These are phyloP conservation scores for Nakaseomyces kungkrabaensis DNA, from an alignment of 1,139 yeast species.

Conservation along the genomic window DNA sequence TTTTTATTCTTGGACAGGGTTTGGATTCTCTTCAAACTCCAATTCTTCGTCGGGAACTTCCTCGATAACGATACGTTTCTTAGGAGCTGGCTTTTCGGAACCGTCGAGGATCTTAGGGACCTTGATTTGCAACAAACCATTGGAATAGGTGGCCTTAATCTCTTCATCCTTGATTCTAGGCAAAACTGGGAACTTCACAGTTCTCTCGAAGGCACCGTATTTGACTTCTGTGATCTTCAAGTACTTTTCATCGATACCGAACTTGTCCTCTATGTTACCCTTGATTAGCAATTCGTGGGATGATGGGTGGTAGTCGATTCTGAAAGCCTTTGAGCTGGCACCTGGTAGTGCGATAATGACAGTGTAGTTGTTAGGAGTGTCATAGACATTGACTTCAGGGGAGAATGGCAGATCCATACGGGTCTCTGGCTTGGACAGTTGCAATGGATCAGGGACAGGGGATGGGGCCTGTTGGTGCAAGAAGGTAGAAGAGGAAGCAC, in stretches of 20 bases:
- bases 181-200: constrained; percentile 42
- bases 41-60: constrained; percentile 36
- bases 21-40: constrained; percentile 28
- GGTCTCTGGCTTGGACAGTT: constrained; percentile 40
- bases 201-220: constrained; percentile 45
- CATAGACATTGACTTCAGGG: constrained; percentile 48
- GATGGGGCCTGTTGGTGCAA: constrained; percentile 28
- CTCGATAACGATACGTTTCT: constrained; percentile 35
- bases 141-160: constrained; percentile 41
- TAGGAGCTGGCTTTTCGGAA: constrained; percentile 29
- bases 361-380: constrained; percentile 35
- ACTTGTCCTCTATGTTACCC: constrained; percentile 37
- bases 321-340: constrained; percentile 40
- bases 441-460: constrained; percentile 33
- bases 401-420: constrained; percentile 37
- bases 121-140: constrained; percentile 42
- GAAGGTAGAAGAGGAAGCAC: constrained; percentile 17
- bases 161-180: constrained; percentile 42
- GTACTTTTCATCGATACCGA: constrained; percentile 26
- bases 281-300: constrained; percentile 40
- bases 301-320: constrained; percentile 46
- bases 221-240: constrained; percentile 39
- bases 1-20: constrained; percentile 10
- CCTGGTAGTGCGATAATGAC: constrained; percentile 46
- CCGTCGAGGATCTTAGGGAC: constrained; percentile 36